Percentiles rank a stretch among this genome's conserved stretches.
phyloP scores from a whole-genome alignment of 192 early-diverging fungal genomes.

The Entomortierella chlamydospora region DNA sequence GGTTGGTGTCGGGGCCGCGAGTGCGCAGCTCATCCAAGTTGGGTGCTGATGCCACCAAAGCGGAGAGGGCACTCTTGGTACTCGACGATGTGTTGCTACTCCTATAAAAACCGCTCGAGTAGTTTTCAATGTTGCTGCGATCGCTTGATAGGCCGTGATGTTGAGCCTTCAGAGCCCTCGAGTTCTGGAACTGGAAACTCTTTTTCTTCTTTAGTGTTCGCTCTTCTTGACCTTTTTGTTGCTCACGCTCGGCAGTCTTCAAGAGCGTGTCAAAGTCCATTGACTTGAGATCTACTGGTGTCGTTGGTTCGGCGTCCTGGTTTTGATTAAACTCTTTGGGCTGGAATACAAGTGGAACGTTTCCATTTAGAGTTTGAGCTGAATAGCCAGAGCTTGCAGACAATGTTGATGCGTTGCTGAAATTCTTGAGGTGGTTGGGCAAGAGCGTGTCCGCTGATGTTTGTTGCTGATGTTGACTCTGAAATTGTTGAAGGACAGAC shows the following conservation, averaged over 20 bases:
- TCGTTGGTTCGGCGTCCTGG: slow-evolving; percentile 20
- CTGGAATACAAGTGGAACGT: background rate
- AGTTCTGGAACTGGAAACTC: slow-evolving; percentile 24
- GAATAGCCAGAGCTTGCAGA: slow-evolving; percentile 27
- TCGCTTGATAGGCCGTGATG: background rate
- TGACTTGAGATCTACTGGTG: slow-evolving; percentile 29
- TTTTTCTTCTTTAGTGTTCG: slow-evolving; percentile 35
- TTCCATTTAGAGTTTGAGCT: slow-evolving; percentile 16
- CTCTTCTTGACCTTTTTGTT: slow-evolving; percentile 38
- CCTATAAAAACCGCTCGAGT: background rate
- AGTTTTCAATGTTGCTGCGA: slow-evolving; percentile 5
- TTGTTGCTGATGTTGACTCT: slow-evolving; percentile 17
- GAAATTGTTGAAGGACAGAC: background rate
- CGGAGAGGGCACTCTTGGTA: slow-evolving; percentile 22
- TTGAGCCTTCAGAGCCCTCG: slow-evolving; percentile 8
- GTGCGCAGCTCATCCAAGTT: slow-evolving; percentile 12
- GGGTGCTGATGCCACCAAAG: slow-evolving; percentile 16
- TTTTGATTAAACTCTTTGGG: slow-evolving; percentile 37
- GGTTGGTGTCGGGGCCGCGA: slow-evolving; percentile 1
- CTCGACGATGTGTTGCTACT: slow-evolving; percentile 3
- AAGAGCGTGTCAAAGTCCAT: slow-evolving; percentile 46
- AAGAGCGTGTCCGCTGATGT: slow-evolving; percentile 28
- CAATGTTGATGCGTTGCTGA: slow-evolving; percentile 23
- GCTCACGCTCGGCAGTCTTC: slow-evolving; percentile 39
- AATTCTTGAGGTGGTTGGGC: slow-evolving; percentile 29